Base-by-base conservation (phyloP, 129 eudicot genomes). In the Saussurea involucrata region DNA sequence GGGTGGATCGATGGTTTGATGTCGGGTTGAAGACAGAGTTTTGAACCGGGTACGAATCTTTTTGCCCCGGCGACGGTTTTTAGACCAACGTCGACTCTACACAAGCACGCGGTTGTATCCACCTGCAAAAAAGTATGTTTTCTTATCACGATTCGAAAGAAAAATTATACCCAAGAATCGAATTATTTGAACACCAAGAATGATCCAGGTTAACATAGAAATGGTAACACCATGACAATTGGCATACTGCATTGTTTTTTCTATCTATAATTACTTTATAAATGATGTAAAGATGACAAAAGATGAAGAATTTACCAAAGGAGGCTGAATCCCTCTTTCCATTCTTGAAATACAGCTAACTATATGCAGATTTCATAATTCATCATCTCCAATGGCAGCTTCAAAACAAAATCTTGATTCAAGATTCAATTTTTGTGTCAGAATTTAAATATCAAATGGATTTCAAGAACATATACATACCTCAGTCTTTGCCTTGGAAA, bases 21-120 rank as follows among this genome's bases (percentile, higher is more conserved):
- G 84, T 71, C 75, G 0, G 97, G 97, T 63, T 85, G 93, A 15
- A 88, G 90, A 69, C 97, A 91, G 24, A 91, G 87, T 81, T 86
- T 91, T 76, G 97, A 60, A 20, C 97, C 93, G 2, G 97, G 97
- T 64, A 91, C 97, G 37, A 86, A 91, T 74, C 84, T 85, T 84
- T 86, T 91, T 24, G 97, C 97, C 76, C 97, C 97, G 5, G 93
- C 93, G 72, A 91, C 97, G 15, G 93, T 91, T 84, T 86, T 91
- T 29, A 91, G 86, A 61, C 97, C 90, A 3, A 85, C 93, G 63
- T 91, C 97, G 66, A 91, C 97, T 86, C 97, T 86, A 83, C 97
- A 91, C 36, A 91, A 77, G 80, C 97, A 91, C 40, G 95, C 91
- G 37, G 97, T 91, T 68, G 93, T 67, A 83, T 91, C 97, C 24